These are phyloP conservation scores for Polygonum aviculare DNA, from an alignment of 148 eudicot species.

Conservation along the genomic window DNA sequence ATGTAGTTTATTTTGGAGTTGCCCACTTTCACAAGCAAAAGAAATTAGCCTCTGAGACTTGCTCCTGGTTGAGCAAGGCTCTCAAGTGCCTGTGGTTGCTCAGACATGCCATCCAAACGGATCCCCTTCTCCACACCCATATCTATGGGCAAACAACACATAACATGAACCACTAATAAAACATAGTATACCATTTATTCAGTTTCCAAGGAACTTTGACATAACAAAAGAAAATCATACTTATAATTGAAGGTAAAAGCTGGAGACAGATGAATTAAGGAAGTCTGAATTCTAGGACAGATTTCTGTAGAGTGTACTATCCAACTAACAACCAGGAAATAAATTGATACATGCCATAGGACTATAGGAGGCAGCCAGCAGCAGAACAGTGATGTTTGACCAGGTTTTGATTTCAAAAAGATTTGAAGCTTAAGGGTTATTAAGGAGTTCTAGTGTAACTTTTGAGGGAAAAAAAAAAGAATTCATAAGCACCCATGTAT, in stretches of 20 bases:
- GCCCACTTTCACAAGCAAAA: neutral
- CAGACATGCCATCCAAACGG: constrained; percentile 71
- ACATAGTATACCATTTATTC: neutral
- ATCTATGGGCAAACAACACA: constrained; percentile 26
- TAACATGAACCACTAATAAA: neutral
- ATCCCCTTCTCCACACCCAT: constrained; percentile 86
- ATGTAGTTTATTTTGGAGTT: constrained; percentile 6
- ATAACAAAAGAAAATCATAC: neutral
- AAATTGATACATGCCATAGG: neutral
- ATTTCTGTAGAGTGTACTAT: neutral
- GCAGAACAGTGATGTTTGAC: neutral
- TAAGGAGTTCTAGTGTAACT: no score
- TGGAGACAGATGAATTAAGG: neutral
- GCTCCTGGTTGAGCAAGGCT: constrained; percentile 72
- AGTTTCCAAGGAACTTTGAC: neutral
- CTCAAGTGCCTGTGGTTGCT: constrained; percentile 66
- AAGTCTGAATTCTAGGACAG: neutral
- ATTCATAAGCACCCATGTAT: no score
- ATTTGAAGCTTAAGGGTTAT: neutral
- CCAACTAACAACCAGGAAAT: neutral
- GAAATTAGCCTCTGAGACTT: constrained; percentile 43
- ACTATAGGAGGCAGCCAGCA: neutral
- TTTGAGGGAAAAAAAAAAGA: no score
- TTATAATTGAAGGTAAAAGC: neutral
- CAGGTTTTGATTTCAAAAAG: neutral